Conservation (phyloP, 78 protist genomes). For the Paratrimastix pyriformis region DNA sequence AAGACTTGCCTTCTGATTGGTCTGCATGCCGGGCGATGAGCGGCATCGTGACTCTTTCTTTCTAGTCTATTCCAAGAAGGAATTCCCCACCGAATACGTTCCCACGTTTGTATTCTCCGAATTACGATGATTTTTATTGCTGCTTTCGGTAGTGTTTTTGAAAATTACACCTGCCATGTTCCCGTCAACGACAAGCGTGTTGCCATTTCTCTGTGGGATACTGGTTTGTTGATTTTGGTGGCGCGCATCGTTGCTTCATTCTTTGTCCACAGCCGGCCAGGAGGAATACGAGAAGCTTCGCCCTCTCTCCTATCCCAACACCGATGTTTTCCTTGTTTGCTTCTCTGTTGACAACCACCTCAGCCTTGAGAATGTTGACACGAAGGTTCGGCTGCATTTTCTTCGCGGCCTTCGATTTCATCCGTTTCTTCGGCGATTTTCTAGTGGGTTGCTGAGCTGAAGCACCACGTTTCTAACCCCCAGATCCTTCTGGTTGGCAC, state of each 20-base stretch:
- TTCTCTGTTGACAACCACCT: constrained; percentile 17
- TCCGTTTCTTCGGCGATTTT: no score
- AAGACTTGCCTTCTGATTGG: constrained; percentile 17
- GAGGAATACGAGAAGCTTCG: constrained; percentile 35
- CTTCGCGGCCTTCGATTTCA: not conserved
- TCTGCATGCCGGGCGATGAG: no score
- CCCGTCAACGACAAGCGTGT: not conserved
- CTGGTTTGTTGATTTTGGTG: not conserved
- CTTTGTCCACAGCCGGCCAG: not conserved
- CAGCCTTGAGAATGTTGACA: not conserved
- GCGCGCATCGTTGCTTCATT: not conserved
- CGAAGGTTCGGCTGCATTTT: not conserved
- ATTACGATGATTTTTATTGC: no score
- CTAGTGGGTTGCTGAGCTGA: constrained; percentile 7
- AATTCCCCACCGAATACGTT: not conserved
- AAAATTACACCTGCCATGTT: not conserved
- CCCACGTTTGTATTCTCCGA: not conserved
- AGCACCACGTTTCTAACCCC: not conserved
- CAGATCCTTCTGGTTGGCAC: constrained; percentile 1
- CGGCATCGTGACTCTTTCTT: no score
- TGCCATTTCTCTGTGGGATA: not conserved
- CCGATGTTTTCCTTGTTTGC: constrained; percentile 59
- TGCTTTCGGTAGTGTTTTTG: not conserved
- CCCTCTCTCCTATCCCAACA: constrained; percentile 57
- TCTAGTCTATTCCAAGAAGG: no score